These are phyloP conservation scores for Salvia rosmarinus DNA, from an alignment of 257 asterid species.

Conservation along the genomic window DNA sequence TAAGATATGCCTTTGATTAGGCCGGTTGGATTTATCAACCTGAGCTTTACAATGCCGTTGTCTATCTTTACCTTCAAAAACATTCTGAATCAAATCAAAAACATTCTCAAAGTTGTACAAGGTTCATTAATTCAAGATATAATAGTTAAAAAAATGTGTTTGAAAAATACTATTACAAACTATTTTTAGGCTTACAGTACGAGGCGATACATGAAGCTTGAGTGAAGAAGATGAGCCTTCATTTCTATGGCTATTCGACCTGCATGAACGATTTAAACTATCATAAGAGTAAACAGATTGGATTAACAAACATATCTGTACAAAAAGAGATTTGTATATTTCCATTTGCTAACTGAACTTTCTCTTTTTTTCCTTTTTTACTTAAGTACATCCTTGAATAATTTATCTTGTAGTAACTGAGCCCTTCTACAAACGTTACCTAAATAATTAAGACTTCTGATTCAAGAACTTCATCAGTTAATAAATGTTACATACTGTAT, in stretches of 20 bases:
- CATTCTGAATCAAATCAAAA: neutral
- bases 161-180: no score
- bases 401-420: no score
- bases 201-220: constrained; percentile 14
- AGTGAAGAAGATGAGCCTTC: constrained; percentile 30
- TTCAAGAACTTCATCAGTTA: no score
- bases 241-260: no score
- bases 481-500: no score
- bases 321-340: neutral
- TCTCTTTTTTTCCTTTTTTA: no score
- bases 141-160: no score
- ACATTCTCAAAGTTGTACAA: no score
- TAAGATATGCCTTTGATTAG: constrained; percentile 43
- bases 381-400: no score
- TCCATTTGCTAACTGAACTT: neutral
- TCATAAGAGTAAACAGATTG: neutral
- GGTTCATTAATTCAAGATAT: no score
- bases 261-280: constrained; percentile 15
- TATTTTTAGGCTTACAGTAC: constrained; percentile 34
- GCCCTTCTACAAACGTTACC: no score
- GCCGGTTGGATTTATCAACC: constrained; percentile 50
- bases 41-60: constrained; percentile 52
- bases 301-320: neutral
- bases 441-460: no score
- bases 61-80: constrained; percentile 51